A percentile compares a stretch with the other conserved stretches of the same genome.
Conservation (phyloP, 148 eudicot genomes). For the Pouteria glomerata region DNA sequence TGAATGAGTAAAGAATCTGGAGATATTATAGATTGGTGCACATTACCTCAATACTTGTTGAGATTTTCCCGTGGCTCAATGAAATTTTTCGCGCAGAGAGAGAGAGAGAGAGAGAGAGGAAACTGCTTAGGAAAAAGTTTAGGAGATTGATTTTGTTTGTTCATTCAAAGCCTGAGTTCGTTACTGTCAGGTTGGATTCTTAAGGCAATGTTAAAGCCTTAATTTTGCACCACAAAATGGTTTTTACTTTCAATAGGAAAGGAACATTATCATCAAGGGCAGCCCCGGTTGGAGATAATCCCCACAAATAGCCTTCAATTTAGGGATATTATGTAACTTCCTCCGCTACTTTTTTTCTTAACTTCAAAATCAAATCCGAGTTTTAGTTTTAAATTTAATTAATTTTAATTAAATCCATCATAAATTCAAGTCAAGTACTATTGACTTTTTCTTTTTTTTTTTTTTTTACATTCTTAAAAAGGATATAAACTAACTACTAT, state of each 20-base stretch:
- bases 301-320: not conserved
- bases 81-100: not conserved
- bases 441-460: too few relatives aligned
- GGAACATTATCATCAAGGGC: not conserved
- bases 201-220: not conserved
- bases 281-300: not conserved
- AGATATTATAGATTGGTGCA: not conserved
- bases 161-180: not conserved
- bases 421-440: too few relatives aligned
- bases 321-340: not conserved
- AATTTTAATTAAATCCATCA: too few relatives aligned
- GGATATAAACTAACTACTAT: too few relatives aligned
- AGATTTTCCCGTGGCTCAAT: not conserved
- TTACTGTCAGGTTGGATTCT: not conserved
- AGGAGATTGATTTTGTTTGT: not conserved
- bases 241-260: conserved; percentile 10
- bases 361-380: too few relatives aligned
- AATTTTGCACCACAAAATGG: conserved; percentile 3
- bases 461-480: too few relatives aligned
- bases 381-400: too few relatives aligned
- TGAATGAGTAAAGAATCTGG: not conserved
- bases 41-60: conserved; percentile 3
- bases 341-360: not conserved
- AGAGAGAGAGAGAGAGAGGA: conserved; percentile 4
- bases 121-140: not conserved